Base-by-base conservation (phyloP, 2,329 filamentous ascomycete species). In the Hymenoscyphus fraxineus region DNA sequence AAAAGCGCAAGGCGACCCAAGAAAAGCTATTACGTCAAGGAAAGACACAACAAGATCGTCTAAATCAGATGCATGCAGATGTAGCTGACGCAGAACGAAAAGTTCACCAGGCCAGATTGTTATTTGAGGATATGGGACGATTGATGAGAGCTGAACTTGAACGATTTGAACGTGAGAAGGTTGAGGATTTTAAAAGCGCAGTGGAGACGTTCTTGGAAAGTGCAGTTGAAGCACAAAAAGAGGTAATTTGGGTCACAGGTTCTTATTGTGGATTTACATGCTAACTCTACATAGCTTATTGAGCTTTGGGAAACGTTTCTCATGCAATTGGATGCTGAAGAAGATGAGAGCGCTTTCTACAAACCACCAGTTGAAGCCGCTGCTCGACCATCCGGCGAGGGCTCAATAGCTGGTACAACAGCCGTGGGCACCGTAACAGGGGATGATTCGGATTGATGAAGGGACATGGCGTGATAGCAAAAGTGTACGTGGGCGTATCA, bases 221-320 rank as follows among this genome's bases (percentile, higher is more conserved):
- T 73, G 92, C 95, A 3, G 93, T 99, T 3, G 95, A 99, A 79
- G 95, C 94, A 63, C 95, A 99, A 39, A 78, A 80, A 59, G 85
- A 85, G 22, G 83, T 86, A 81, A 76, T 81, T 79, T 9, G 57
- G 27, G n/a, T 39, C 9, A 27, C n/a, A 51, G 13, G 13, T 27
- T 57, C 78, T 0, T 78, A 79, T 56, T 81, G 80, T 64, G 78
- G 77, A 1, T 74, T 80, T 0, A 75, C 72, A 6, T 13, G 57
- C 60, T 47, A 60, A 62, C 63, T 57, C 68, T 19, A 22, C 58
- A 13, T 41, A 87, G 83, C 78, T 86, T 68, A 87, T 88, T 73
- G 95, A 99, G 78, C 89, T 98, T 67, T 99, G 95, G 95, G 95
- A 99, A 79, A 98, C 95, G 0, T 99, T 97, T 81, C 83, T 99